Conservation (phyloP, 495 filamentous ascomycete genomes). For the Saxispiralis lemnorum region DNA sequence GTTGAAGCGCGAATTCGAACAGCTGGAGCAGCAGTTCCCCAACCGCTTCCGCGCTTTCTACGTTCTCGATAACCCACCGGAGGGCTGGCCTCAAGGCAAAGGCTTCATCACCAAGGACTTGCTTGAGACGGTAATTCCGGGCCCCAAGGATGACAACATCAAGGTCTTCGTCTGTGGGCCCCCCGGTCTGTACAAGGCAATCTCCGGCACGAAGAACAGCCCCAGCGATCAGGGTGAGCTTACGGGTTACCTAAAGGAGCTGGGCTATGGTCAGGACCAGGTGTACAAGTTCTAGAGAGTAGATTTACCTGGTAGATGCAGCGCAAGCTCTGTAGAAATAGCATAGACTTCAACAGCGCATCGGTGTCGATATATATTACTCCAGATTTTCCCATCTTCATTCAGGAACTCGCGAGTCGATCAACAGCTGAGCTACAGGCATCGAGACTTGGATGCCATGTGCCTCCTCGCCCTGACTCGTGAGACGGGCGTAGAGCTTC, state of each 20-base stretch:
- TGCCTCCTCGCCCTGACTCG: no score
- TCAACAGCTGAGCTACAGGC: no score
- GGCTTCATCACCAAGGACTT: constrained; percentile 75
- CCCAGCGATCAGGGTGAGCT: constrained; percentile 88
- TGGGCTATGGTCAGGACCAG: constrained; percentile 83
- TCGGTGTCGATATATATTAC: no score
- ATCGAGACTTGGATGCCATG: no score
- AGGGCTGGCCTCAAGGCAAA: constrained; percentile 55
- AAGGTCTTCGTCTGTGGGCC: constrained; percentile 88
- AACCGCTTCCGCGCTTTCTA: constrained; percentile 84
- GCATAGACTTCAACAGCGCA: no score
- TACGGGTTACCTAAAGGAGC: constrained; percentile 61
- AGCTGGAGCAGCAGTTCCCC: constrained; percentile 84
- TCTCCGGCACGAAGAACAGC: constrained; percentile 75
- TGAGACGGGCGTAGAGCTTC: no score
- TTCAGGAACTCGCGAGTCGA: no score
- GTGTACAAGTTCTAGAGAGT: constrained; percentile 81
- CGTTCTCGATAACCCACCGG: constrained; percentile 69
- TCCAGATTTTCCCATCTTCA: no score
- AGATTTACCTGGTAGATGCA: no score
- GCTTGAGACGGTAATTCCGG: constrained; percentile 78
- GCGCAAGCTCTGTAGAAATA: no score
- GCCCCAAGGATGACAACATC: constrained; percentile 74
- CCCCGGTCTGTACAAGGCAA: constrained; percentile 79
- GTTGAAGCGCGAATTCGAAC: constrained; percentile 60